Evolutionary conservation across 2,329 filamentous ascomycete genomes (phyloP).

Genomic region (Botrytis galanthina): DNA sequence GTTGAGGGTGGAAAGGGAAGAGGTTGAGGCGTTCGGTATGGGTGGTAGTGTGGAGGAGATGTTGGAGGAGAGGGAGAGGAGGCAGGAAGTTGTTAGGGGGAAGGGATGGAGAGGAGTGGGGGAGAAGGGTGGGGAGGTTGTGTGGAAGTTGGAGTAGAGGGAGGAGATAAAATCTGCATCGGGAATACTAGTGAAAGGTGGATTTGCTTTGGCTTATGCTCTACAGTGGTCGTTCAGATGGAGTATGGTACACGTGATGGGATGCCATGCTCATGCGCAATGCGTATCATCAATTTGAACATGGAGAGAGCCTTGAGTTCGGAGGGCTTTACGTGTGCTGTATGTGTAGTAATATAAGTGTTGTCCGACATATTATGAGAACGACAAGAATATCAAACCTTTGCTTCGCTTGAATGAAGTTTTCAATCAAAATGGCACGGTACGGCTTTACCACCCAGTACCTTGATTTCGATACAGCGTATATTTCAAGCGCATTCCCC

Average conservation of each 20-base stretch:
- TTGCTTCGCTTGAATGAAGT: background rate
- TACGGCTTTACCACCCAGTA: background rate
- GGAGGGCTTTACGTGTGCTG: background rate
- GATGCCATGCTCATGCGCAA: background rate
- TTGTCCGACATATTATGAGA: background rate
- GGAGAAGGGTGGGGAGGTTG: slow-evolving; percentile 29
- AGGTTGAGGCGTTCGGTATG: slow-evolving; percentile 27
- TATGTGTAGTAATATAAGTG: background rate
- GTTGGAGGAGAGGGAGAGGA: slow-evolving; percentile 29
- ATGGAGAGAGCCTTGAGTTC: background rate
- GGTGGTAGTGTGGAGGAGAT: slow-evolving; percentile 37
- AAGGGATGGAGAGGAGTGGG: slow-evolving; percentile 32
- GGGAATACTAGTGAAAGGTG: background rate
- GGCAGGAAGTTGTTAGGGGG: slow-evolving; percentile 27
- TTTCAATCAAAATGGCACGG: background rate
- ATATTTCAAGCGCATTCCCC: background rate
- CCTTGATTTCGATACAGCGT: background rate
- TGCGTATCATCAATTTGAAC: background rate
- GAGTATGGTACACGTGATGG: background rate
- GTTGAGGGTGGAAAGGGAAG: slow-evolving; percentile 35
- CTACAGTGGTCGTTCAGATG: background rate
- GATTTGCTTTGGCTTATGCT: background rate
- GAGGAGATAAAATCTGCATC: background rate
- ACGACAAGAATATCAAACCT: background rate
- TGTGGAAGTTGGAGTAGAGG: slow-evolving; percentile 23